These are phyloP conservation scores for Babesia caballi DNA, from an alignment of 169 alveolate species.

Conservation along the genomic window DNA sequence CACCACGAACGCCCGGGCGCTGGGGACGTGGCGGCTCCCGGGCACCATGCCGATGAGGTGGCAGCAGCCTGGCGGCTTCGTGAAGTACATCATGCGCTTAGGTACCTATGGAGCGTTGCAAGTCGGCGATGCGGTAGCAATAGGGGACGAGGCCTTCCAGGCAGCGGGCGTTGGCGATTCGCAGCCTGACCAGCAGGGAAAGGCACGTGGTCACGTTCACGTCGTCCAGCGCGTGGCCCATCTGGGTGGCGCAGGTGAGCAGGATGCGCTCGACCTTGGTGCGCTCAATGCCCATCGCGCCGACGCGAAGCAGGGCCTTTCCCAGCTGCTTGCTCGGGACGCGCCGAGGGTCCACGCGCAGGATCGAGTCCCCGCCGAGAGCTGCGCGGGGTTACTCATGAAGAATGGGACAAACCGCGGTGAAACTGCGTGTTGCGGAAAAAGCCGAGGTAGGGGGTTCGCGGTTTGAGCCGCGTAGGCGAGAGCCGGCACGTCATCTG, in stretches of 20 bases:
- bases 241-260: slow-evolving; percentile 6
- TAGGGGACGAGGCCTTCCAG: slow-evolving; percentile 26
- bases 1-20: slow-evolving; percentile 1
- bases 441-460: slow-evolving; percentile 4
- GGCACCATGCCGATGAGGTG: slow-evolving; percentile 22
- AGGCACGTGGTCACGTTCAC: slow-evolving; percentile 30
- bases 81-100: not conserved
- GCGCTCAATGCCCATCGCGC: not conserved
- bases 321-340: slow-evolving; percentile 46
- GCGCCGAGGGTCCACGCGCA: slow-evolving; percentile 23
- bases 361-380: slow-evolving; percentile 39
- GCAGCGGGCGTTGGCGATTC: slow-evolving; percentile 1
- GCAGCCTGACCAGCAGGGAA: slow-evolving; percentile 26
- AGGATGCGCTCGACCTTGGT: slow-evolving; percentile 24
- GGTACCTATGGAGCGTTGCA: slow-evolving; percentile 32
- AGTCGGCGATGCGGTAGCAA: slow-evolving; percentile 33
- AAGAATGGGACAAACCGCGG: not conserved
- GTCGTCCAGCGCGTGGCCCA: slow-evolving; percentile 56
- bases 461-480: not conserved
- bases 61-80: not conserved
- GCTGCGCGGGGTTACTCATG: too few relatives aligned
- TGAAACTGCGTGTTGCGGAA: slow-evolving; percentile 18
- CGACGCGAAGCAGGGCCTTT: slow-evolving; percentile 18
- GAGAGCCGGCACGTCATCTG: not conserved
- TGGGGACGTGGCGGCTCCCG: not conserved